Evolutionary conservation across 495 filamentous ascomycete species (phyloP).

Genomic region (Aspergillus hancockii): DNA sequence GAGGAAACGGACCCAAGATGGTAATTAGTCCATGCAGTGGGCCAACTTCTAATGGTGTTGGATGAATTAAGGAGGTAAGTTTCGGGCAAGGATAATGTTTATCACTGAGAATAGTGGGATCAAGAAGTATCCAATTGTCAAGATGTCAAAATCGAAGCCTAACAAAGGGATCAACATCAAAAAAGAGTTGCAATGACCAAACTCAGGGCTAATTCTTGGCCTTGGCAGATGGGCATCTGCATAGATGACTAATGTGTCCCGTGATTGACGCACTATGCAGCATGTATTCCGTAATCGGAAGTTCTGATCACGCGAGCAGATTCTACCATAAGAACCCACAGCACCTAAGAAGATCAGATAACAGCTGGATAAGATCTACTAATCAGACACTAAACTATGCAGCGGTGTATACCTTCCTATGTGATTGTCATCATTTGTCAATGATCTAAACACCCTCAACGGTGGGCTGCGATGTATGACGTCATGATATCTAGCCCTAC

Average conservation of each 20-base stretch:
- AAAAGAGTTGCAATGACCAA: background rate
- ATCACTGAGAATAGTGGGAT: background rate
- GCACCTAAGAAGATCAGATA: too few relatives aligned
- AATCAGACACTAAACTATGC: too few relatives aligned
- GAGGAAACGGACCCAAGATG: background rate
- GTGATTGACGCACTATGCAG: background rate
- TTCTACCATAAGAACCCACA: too few relatives aligned
- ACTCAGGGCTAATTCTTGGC: background rate
- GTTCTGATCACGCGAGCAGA: too few relatives aligned
- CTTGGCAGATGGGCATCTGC: background rate
- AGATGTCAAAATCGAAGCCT: background rate
- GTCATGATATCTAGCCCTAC: background rate
- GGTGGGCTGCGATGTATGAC: constrained; percentile 2
- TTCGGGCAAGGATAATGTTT: background rate
- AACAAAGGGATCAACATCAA: background rate
- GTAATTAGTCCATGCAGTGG: background rate
- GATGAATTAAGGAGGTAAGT: background rate
- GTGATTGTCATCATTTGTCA: too few relatives aligned
- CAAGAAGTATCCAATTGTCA: background rate
- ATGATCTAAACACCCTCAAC: too few relatives aligned
- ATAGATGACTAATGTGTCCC: background rate
- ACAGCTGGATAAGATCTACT: too few relatives aligned
- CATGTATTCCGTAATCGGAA: background rate
- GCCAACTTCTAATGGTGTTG: background rate
- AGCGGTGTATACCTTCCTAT: too few relatives aligned